phyloP scores from a whole-genome alignment of 352 stramenopile species.

The Elongisporangium anandrum region DNA sequence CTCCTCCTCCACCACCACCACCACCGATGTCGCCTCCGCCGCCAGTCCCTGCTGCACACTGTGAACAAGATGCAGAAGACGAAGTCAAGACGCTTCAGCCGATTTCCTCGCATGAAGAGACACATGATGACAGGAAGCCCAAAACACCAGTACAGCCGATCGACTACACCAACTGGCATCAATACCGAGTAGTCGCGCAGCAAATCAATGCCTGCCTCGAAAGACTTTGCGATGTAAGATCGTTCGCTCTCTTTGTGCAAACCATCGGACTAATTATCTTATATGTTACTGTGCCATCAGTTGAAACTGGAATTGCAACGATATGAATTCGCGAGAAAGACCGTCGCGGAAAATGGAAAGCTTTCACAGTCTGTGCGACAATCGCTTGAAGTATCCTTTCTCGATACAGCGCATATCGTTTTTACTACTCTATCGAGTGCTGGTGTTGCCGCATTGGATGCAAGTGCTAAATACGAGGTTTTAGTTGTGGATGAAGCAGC shows the following conservation, averaged over 20 bases:
- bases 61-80: background rate
- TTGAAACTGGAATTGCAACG: conserved; percentile 81
- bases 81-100: background rate
- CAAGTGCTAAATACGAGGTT: conserved; percentile 73
- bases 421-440: conserved; percentile 91
- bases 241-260: background rate
- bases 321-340: conserved; percentile 71
- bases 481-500: conserved; percentile 86
- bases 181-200: conserved; percentile 67
- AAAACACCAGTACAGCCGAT: conserved; percentile 19
- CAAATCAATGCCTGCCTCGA: conserved; percentile 81
- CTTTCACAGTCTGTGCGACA: conserved; percentile 63
- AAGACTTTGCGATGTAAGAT: conserved; percentile 56
- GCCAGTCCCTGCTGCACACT: conserved; percentile 3
- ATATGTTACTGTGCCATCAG: conserved; percentile 19
- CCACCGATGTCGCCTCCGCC: conserved; percentile 23
- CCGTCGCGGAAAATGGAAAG: conserved; percentile 61
- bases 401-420: conserved; percentile 90
- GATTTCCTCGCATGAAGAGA: background rate
- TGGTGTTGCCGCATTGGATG: conserved; percentile 76
- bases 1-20: conserved; percentile 13
- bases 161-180: conserved; percentile 68
- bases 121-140: background rate
- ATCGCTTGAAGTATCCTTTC: conserved; percentile 79
- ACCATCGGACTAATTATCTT: background rate